Conservation (phyloP, 306 rosid genomes). For the Vigna unguiculata region DNA sequence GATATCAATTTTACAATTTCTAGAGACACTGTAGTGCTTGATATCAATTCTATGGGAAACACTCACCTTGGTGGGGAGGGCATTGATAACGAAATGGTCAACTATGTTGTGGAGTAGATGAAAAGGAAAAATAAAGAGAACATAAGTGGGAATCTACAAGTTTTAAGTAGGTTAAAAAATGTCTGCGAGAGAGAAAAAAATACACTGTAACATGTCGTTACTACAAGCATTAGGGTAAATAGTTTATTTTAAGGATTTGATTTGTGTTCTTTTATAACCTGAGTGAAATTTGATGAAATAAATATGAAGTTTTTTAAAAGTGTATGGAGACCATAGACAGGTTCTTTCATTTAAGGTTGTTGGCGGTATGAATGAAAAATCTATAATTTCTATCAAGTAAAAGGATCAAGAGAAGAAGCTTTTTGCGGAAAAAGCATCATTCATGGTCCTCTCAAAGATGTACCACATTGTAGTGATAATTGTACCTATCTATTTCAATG, state of each 20-base stretch:
- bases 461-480: no score
- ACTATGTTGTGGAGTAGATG: slow-evolving; percentile 21
- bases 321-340: slow-evolving; percentile 12
- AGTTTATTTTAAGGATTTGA: slow-evolving; percentile 17
- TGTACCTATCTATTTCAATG: slow-evolving; percentile 54
- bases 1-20: slow-evolving; percentile 40
- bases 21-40: no score
- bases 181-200: slow-evolving; percentile 43
- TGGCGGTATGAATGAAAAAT: no score
- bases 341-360: no score
- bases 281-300: slow-evolving; percentile 33
- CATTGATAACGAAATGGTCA: slow-evolving; percentile 14
- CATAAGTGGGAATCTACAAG: slow-evolving; percentile 48
- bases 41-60: no score
- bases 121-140: slow-evolving; percentile 27
- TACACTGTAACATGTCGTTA: not conserved
- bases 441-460: no score
- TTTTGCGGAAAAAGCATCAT: no score
- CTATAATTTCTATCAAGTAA: no score
- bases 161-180: slow-evolving; percentile 26
- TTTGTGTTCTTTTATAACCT: slow-evolving; percentile 14
- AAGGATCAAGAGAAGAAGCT: no score
- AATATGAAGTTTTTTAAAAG: slow-evolving; percentile 25
- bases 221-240: slow-evolving; percentile 14
- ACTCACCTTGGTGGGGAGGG: slow-evolving; percentile 25